Evolutionary conservation across 2,329 filamentous ascomycete genomes (phyloP).

Genomic region (Aspergillus aculeatus): DNA sequence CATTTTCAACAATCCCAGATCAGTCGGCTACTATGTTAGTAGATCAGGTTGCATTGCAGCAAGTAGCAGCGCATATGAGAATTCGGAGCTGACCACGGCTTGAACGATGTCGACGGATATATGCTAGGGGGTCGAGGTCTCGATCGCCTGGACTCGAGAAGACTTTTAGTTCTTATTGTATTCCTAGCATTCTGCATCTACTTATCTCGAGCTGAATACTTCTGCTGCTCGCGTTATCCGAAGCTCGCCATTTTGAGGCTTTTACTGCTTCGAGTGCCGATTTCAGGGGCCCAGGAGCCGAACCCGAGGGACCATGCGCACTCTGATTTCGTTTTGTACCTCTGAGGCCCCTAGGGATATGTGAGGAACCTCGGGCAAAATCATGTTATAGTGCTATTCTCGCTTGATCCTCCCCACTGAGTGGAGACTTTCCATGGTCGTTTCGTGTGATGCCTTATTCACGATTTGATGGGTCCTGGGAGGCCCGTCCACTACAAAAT

Average conservation of each 20-base stretch:
- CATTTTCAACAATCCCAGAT: neutral
- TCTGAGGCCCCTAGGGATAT: no score
- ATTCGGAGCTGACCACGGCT: neutral
- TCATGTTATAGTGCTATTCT: no score
- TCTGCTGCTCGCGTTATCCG: neutral
- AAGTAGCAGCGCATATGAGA: neutral
- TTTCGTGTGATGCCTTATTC: no score
- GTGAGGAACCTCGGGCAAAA: no score
- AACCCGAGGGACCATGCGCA: neutral
- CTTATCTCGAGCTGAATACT: neutral
- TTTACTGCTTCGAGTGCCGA: neutral
- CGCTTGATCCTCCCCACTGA: no score
- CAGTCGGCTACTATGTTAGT: neutral
- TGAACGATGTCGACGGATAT: neutral
- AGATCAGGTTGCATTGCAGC: neutral
- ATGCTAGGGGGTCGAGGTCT: neutral
- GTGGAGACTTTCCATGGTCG: no score
- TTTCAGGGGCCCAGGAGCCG: neutral
- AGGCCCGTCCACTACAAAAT: no score
- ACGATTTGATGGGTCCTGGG: no score
- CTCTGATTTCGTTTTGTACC: neutral
- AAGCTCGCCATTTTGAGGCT: neutral
- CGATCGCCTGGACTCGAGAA: neutral
- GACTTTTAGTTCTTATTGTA: neutral
- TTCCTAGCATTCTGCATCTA: neutral